Evolutionary conservation across 352 stramenopile species (phyloP).

Genomic region (Globisporangium splendens): DNA sequence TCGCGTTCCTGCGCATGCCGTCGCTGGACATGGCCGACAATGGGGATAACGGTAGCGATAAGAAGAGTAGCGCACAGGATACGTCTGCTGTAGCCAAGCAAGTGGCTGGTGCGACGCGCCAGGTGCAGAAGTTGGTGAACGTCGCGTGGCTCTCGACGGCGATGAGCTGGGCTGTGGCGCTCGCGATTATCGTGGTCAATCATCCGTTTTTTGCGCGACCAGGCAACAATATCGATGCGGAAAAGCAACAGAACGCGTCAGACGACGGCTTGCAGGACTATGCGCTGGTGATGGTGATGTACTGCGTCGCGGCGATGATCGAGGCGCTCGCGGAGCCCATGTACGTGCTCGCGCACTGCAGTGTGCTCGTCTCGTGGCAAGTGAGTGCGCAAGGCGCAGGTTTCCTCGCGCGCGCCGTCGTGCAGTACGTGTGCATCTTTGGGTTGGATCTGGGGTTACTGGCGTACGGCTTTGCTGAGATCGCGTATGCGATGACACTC

Average conservation of each 20-base stretch:
- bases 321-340: conserved; percentile 80
- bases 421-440: conserved; percentile 73
- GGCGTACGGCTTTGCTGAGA: conserved; percentile 71
- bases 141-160: conserved; percentile 70
- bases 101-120: conserved; percentile 1
- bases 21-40: conserved; percentile 36
- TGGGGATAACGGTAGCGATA: neutral
- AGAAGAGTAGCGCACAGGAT: neutral
- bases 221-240: neutral
- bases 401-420: conserved; percentile 63
- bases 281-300: conserved; percentile 58
- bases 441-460: conserved; percentile 56
- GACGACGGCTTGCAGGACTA: conserved; percentile 35
- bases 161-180: conserved; percentile 53
- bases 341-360: conserved; percentile 75
- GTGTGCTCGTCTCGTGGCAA: conserved; percentile 80
- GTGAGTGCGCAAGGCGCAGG: conserved; percentile 71
- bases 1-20: conserved; percentile 81
- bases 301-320: conserved; percentile 72
- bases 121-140: conserved; percentile 74
- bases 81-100: too few species aligned
- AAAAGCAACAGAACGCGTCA: neutral
- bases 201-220: neutral
- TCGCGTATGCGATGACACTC: conserved; percentile 66
- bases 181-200: conserved; percentile 4